Conservation (phyloP, 2,329 filamentous ascomycete species). For the Mycosphaerelloides madeirae region DNA sequence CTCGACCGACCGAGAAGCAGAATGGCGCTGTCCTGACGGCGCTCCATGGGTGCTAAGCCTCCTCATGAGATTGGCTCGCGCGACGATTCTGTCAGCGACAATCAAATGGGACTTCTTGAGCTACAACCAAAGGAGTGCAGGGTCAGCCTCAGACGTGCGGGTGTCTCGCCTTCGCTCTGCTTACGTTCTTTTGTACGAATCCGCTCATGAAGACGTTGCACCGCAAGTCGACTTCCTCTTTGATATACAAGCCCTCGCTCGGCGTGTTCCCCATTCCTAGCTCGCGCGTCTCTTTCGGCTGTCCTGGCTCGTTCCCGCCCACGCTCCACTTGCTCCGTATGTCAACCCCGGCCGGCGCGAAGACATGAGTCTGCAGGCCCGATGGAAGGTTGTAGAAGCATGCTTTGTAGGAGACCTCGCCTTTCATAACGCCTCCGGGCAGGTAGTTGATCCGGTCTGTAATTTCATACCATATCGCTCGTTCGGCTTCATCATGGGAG, state of each 20-base stretch:
- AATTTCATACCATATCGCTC: slow-evolving; percentile 71
- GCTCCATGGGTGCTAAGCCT: not conserved
- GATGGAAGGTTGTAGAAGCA: slow-evolving; percentile 71
- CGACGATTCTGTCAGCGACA: slow-evolving; percentile 55
- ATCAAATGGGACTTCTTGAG: slow-evolving; percentile 69
- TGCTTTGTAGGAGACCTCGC: slow-evolving; percentile 71
- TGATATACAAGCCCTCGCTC: slow-evolving; percentile 65
- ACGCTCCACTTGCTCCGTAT: slow-evolving; percentile 83
- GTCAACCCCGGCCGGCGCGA: slow-evolving; percentile 75
- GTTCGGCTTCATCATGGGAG: slow-evolving; percentile 60
- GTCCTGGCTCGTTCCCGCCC: slow-evolving; percentile 65
- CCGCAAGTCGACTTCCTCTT: slow-evolving; percentile 79
- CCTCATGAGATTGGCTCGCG: slow-evolving; percentile 14
- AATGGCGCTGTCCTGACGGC: not conserved
- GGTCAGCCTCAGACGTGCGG: too few species aligned
- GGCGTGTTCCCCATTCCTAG: slow-evolving; percentile 57
- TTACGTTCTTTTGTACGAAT: slow-evolving; percentile 80
- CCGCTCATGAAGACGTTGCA: slow-evolving; percentile 71
- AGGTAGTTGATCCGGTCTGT: slow-evolving; percentile 74
- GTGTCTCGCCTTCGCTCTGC: too few species aligned
- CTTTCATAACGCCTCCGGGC: slow-evolving; percentile 56
- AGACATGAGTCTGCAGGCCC: slow-evolving; percentile 77
- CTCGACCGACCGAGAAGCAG: too few species aligned
- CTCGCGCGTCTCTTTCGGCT: slow-evolving; percentile 61
- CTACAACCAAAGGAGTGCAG: too few species aligned